These are phyloP conservation scores for Nigrospora oryzae DNA, from an alignment of 2,329 filamentous ascomycete species.

Conservation along the genomic window DNA sequence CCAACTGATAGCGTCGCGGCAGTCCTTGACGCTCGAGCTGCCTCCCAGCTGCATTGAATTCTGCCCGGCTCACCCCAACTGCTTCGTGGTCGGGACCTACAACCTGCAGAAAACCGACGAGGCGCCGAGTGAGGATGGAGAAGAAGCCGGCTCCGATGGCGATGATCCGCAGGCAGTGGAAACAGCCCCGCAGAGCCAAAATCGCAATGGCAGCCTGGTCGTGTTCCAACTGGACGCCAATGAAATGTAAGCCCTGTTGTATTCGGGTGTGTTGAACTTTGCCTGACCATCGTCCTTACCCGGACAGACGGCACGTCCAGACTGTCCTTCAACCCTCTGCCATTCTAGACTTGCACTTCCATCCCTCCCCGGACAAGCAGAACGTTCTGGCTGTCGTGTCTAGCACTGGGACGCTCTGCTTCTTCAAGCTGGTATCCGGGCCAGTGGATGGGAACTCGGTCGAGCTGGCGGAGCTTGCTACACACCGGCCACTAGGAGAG, in stretches of 20 bases:
- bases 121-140: conserved; percentile 8
- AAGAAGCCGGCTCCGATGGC: conserved; percentile 9
- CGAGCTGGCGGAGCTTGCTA: conserved; percentile 27
- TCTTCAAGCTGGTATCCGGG: conserved; percentile 43
- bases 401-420: conserved; percentile 62
- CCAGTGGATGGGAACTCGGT: conserved; percentile 2
- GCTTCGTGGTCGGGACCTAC: conserved; percentile 81
- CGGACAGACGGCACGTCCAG: conserved; percentile 44
- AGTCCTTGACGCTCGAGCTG: conserved; percentile 49
- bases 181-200: conserved; percentile 38
- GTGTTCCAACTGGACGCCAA: conserved; percentile 49
- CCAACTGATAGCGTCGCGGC: conserved; percentile 28
- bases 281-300: conserved; percentile 8
- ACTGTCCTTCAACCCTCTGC: conserved; percentile 59
- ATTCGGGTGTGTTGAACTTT: not conserved
- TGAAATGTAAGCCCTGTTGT: conserved; percentile 42
- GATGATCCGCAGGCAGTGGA: conserved; percentile 11
- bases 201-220: conserved; percentile 65
- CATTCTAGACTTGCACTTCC: conserved; percentile 80
- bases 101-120: conserved; percentile 49
- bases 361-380: conserved; percentile 34
- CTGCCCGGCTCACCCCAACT: conserved; percentile 49
- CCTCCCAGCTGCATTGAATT: conserved; percentile 77
- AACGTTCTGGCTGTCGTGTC: conserved; percentile 65
- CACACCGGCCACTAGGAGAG: conserved; percentile 38